Base-by-base conservation (phyloP, 2,329 filamentous ascomycete species). In the Aspergillus pseudoviridinutans region DNA sequence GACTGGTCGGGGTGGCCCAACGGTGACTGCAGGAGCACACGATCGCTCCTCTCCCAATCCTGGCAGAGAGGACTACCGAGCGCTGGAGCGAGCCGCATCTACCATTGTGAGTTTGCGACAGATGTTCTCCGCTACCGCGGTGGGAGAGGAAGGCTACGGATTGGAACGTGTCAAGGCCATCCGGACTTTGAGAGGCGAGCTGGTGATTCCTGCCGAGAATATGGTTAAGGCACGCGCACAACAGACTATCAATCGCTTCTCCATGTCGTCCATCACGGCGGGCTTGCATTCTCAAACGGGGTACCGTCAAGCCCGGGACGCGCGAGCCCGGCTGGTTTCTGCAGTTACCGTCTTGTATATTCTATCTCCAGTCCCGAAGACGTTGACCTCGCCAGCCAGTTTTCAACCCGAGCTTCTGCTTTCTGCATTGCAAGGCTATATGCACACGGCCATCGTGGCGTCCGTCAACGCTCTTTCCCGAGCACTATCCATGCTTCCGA, bases 241-340 rank as follows among this genome's bases (percentile, higher is more conserved):
- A 73, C 87, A 92, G 64, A 85, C 91, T 52, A 81, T 96, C 56
- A 86, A 90, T 61, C 91, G 95, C 65, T 97, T 97, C 72, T 88
- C 89, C 28, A 84, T 96, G 74, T 87, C 84, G 14, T 79, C 78
- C 6, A 73, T 86, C 8, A 76, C 78, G 2, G 61, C 66, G 1
- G 64, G 63, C 38, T 54, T 64, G n/a, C 66, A 70, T 4, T 69
- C 76, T 27, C 68, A 73, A 6, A 71, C 74, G 17, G 84, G 82
- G 3, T 87, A 81, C 66, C 78, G 80, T 28, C 83, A 86, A 65
- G 81, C 79, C 9, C 90, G 96, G 66, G 92, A 96, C 62, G 88
- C 86, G 42, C 90, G 88, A 71, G 82, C 86, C 2, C 83, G 87
- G 35, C 86, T 91, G 4, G 84, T 87, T 4, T 91, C 90, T 3